Percentiles rank a stretch among this genome's conserved stretches.
These are phyloP conservation scores for Dalbergia cultrata DNA, from an alignment of 306 rosid species.

Conservation along the genomic window DNA sequence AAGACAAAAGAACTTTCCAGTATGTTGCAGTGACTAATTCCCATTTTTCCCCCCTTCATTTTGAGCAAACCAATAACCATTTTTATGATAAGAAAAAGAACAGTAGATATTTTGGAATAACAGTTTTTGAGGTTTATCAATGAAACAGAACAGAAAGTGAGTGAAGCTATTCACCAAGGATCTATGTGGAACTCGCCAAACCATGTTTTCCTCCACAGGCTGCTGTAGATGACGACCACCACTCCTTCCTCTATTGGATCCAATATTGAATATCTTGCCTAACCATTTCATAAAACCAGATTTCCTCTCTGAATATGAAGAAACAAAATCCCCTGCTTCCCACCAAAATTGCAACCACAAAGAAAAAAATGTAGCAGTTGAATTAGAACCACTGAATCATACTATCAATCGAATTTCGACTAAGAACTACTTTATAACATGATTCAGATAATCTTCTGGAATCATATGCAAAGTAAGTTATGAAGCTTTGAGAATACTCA, in stretches of 20 bases:
- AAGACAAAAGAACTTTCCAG: conserved; percentile 1
- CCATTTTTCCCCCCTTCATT: not conserved
- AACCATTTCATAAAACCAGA: conserved; percentile 92
- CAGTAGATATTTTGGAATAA: conserved; percentile 15
- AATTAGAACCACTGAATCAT: not conserved
- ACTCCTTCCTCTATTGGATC: conserved; percentile 58
- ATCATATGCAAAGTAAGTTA: conserved; percentile 8
- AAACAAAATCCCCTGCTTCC: conserved; percentile 77
- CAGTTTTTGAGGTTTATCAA: not conserved
- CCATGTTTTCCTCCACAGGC: conserved; percentile 79
- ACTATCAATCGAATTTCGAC: not conserved
- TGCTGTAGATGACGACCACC: conserved; percentile 58
- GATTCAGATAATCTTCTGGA: not conserved
- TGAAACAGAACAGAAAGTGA: conserved; percentile 4
- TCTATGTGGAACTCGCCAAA: conserved; percentile 67
- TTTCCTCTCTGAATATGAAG: conserved; percentile 78
- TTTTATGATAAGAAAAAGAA: not conserved
- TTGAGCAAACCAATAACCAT: conserved; percentile 8
- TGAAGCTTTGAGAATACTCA: conserved; percentile 12
- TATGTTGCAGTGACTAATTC: not conserved
- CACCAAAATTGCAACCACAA: conserved; percentile 39
- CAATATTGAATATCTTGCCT: conserved; percentile 70
- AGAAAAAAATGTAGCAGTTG: not conserved
- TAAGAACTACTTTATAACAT: not conserved
- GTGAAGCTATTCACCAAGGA: conserved; percentile 61